Conservation (phyloP, 176 grass and related monocot genomes). For the Alopecurus myosuroides region DNA sequence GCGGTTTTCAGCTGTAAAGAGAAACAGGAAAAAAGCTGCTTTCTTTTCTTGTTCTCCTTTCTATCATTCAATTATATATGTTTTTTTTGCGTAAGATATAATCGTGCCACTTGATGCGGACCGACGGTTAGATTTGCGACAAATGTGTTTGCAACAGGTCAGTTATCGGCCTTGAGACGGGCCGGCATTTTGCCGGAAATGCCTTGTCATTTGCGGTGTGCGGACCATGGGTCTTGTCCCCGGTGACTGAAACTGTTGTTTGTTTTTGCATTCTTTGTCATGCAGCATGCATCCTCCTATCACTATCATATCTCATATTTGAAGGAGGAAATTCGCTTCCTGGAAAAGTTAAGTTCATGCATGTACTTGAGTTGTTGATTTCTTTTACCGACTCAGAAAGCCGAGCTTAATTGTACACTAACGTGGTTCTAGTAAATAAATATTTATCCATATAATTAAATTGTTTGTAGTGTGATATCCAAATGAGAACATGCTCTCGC, state of each 20-base stretch:
- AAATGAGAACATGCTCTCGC: too few relatives aligned
- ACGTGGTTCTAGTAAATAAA: too few relatives aligned
- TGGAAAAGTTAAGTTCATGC: too few relatives aligned
- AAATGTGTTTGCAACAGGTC: not conserved
- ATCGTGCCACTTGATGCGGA: not conserved
- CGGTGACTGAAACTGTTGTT: constrained; percentile 20
- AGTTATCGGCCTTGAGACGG: not conserved
- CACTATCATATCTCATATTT: not conserved
- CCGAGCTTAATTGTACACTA: too few relatives aligned
- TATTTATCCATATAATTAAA: too few relatives aligned
- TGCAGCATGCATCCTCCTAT: not conserved
- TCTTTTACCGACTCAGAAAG: too few relatives aligned
- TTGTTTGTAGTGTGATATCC: too few relatives aligned
- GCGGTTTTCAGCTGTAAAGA: constrained; percentile 51
- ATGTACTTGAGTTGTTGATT: too few relatives aligned
- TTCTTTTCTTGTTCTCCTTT: not conserved
- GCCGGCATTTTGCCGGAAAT: not conserved
- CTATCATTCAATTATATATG: not conserved
- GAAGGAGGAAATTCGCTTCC: too few relatives aligned
- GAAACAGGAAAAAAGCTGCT: constrained; percentile 6
- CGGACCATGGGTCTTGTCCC: too few relatives aligned
- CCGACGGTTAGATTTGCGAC: not conserved
- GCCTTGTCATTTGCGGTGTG: not conserved
- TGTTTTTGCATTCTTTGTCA: constrained; percentile 12
- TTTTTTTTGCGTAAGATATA: not conserved